Base-by-base conservation (phyloP, 1,284 basidiomycete species). In the Ceratobasidium sp. region DNA sequence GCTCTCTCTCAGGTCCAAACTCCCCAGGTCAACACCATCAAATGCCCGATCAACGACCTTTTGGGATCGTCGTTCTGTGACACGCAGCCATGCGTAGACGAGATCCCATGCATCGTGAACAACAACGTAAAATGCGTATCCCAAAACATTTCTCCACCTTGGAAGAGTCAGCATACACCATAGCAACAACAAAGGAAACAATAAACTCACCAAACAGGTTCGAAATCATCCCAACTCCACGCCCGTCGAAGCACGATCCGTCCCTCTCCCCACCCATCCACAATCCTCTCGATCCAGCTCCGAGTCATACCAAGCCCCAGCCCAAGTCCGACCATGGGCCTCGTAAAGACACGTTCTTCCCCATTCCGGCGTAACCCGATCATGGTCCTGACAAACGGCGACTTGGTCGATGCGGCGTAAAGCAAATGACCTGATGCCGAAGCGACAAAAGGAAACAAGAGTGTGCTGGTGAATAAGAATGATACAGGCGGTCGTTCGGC, bases 101-200 rank as follows among this genome's bases (percentile, higher is more conserved):
- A 70, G 55, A 36, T 70, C 67, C 67, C 67, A 70, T 21, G 67
- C 67, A 43, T 70, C 67, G 53, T 70, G 67, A 28, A 58, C 26
- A 18, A 70, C 67, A 43, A 70, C 67, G 55, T 70, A 70, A 23
- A 70, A 32, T 5, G 53, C 67, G 34, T 70, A 70, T n/a, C 67
- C 67, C 5, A 70, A 55, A 5, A 70, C 67, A 18, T 70, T 70
- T 48, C 67, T 0, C 67, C 67, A 70, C 67, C 67, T 70, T 18
- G n/a, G n/a, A n/a, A n/a, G n/a, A n/a, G n/a, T n/a, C n/a, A n/a
- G n/a, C n/a, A n/a, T n/a, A n/a, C n/a, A n/a, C n/a, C n/a, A n/a
- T n/a, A n/a, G n/a, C n/a, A n/a, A 39, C 6, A 39, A 39, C 14
- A 14, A 6, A 39, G 8, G 39, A 21, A 18, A 45, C 1, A 3